Evolutionary conservation across 371 early-diverging fungal species (phyloP).

Genomic region (Haplosporangium sp.): DNA sequence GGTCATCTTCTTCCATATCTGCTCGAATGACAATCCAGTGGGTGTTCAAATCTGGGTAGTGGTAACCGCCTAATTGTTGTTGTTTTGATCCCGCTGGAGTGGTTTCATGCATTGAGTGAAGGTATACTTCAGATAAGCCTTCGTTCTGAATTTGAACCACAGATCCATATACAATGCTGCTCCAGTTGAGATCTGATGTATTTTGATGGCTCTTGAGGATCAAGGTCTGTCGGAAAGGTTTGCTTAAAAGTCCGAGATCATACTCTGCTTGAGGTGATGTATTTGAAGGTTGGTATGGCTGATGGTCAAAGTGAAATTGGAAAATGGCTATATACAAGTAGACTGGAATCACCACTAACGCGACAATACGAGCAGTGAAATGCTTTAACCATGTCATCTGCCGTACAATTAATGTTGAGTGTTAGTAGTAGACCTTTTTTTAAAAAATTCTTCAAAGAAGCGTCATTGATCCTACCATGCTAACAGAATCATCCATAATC

Average conservation of each 20-base stretch:
- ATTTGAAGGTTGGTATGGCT: not conserved
- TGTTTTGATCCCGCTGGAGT: slow-evolving; percentile 10
- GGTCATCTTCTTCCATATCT: slow-evolving; percentile 8
- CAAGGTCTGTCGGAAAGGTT: not conserved
- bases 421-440: not conserved
- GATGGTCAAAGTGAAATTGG: not conserved
- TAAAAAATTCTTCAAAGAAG: too few species aligned
- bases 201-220: not conserved
- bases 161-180: not conserved
- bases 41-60: slow-evolving; percentile 32
- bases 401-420: not conserved
- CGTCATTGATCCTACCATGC: not conserved
- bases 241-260: not conserved
- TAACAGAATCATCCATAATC: not conserved
- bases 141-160: slow-evolving; percentile 3
- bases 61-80: slow-evolving; percentile 22
- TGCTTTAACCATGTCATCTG: slow-evolving; percentile 1
- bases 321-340: not conserved
- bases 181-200: not conserved
- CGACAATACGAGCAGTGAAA: not conserved
- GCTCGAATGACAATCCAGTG: slow-evolving; percentile 38
- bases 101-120: not conserved
- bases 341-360: not conserved
- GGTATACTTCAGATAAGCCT: not conserved
- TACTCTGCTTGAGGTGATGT: not conserved